These are phyloP conservation scores for Candida tropicalis DNA, from an alignment of 1,139 yeast genomes.

Conservation along the genomic window DNA sequence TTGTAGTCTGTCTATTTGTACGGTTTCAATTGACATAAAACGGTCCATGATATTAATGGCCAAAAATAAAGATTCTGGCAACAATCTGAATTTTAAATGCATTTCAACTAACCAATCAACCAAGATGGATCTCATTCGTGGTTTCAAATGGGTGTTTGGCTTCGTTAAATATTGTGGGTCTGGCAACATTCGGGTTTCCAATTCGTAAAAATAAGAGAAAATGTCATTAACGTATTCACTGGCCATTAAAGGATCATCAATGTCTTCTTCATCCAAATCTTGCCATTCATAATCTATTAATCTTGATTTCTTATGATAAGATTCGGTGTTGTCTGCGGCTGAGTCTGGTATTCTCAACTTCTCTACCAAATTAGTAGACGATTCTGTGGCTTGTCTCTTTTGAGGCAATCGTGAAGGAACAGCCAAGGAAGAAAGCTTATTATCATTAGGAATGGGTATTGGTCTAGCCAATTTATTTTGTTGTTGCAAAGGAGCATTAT, in stretches of 20 bases:
- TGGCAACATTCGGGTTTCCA: slow-evolving; percentile 79
- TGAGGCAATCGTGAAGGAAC: slow-evolving; percentile 52
- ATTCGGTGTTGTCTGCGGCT: slow-evolving; percentile 4
- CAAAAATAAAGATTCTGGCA: slow-evolving; percentile 88
- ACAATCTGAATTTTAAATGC: slow-evolving; percentile 79
- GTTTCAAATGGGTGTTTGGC: slow-evolving; percentile 71
- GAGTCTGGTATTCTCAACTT: slow-evolving; percentile 28
- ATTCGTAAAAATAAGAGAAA: slow-evolving; percentile 73
- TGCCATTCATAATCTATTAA: slow-evolving; percentile 71
- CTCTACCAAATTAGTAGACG: slow-evolving; percentile 52
- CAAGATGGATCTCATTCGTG: slow-evolving; percentile 84
- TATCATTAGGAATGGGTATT: slow-evolving; percentile 13
- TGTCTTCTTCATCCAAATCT: slow-evolving; percentile 88
- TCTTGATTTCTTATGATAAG: slow-evolving; percentile 34
- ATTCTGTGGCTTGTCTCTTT: slow-evolving; percentile 59
- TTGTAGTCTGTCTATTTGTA: slow-evolving; percentile 83
- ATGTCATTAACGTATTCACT: slow-evolving; percentile 90
- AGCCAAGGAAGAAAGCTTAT: slow-evolving; percentile 9
- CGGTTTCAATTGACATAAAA: slow-evolving; percentile 78
- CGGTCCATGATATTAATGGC: slow-evolving; percentile 92
- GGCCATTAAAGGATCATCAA: slow-evolving; percentile 92
- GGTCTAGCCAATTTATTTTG: slow-evolving; percentile 6
- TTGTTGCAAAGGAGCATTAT: slow-evolving; percentile 30
- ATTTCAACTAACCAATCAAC: slow-evolving; percentile 96
- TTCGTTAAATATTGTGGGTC: slow-evolving; percentile 71